Percentiles rank a stretch among this genome's conserved stretches.
phyloP scores from a whole-genome alignment of 2,329 filamentous ascomycete species.

The Fusarium austroafricanum region DNA sequence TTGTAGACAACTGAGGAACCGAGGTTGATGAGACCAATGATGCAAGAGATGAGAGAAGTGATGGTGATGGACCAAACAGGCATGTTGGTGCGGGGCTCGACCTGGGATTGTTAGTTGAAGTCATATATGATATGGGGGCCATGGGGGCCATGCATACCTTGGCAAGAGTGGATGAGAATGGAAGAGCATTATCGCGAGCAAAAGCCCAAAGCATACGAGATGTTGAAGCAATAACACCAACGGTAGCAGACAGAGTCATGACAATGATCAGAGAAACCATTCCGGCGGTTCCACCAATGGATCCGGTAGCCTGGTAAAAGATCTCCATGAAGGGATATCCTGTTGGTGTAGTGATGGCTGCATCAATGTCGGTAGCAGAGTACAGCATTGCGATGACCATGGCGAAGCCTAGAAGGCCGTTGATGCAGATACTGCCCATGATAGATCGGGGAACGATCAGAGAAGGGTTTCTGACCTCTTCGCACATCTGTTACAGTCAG shows the following conservation, averaged over 20 bases:
- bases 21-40: constrained; percentile 42
- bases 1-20: constrained; percentile 41
- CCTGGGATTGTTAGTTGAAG: constrained; percentile 10
- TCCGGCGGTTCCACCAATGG: constrained; percentile 29
- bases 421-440: constrained; percentile 39
- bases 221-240: constrained; percentile 42
- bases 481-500: constrained; percentile 34
- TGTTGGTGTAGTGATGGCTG: constrained; percentile 34
- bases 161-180: constrained; percentile 34
- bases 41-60: constrained; percentile 37
- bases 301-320: constrained; percentile 42
- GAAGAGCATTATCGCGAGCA: constrained; percentile 35
- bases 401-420: constrained; percentile 35
- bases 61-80: constrained; percentile 39
- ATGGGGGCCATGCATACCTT: constrained; percentile 3
- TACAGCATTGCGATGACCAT: constrained; percentile 45
- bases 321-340: constrained; percentile 43
- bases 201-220: constrained; percentile 44
- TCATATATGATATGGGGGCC: no score
- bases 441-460: constrained; percentile 39
- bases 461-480: constrained; percentile 41
- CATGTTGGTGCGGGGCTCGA: constrained; percentile 36
- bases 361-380: constrained; percentile 38
- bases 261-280: constrained; percentile 38
- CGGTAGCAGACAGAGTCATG: constrained; percentile 40